These are phyloP conservation scores for Neofusicoccum umdonicola DNA, from an alignment of 2,329 filamentous ascomycete genomes.

Conservation along the genomic window DNA sequence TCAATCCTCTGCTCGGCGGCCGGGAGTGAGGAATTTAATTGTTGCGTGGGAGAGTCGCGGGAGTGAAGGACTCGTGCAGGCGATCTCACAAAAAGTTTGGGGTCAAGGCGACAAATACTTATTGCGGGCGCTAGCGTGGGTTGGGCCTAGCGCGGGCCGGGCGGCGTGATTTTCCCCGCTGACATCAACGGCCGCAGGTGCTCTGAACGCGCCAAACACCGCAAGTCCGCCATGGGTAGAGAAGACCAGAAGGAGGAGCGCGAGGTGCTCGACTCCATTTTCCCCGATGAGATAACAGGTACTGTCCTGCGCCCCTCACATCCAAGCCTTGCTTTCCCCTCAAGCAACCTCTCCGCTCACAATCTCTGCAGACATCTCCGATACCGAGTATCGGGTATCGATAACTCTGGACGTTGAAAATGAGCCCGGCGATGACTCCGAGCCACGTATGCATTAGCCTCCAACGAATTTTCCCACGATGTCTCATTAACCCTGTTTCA, in stretches of 20 bases:
- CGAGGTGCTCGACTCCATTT: slow-evolving; percentile 97
- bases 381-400: slow-evolving; percentile 82
- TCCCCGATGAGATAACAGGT: slow-evolving; percentile 96
- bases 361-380: slow-evolving; percentile 70
- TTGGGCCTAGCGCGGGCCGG: background rate
- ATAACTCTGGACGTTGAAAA: slow-evolving; percentile 77
- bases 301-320: slow-evolving; percentile 19
- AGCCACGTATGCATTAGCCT: slow-evolving; percentile 50
- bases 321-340: background rate
- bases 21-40: background rate
- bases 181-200: slow-evolving; percentile 9
- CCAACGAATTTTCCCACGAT: background rate
- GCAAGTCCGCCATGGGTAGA: slow-evolving; percentile 41
- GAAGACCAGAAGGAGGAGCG: slow-evolving; percentile 96
- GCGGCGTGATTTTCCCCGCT: slow-evolving; percentile 4
- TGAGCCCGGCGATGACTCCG: slow-evolving; percentile 57
- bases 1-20: background rate
- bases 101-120: slow-evolving; percentile 6
- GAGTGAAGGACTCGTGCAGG: background rate
- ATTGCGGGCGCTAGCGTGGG: background rate
- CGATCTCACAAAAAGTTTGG: slow-evolving; percentile 10
- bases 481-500: background rate
- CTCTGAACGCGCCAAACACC: background rate
- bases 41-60: background rate
- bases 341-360: slow-evolving; percentile 21